Percentiles rank a stretch among this genome's conserved stretches.
phyloP scores from a whole-genome alignment of 108 stramenopile genomes.

The Nitzschia sp. region DNA sequence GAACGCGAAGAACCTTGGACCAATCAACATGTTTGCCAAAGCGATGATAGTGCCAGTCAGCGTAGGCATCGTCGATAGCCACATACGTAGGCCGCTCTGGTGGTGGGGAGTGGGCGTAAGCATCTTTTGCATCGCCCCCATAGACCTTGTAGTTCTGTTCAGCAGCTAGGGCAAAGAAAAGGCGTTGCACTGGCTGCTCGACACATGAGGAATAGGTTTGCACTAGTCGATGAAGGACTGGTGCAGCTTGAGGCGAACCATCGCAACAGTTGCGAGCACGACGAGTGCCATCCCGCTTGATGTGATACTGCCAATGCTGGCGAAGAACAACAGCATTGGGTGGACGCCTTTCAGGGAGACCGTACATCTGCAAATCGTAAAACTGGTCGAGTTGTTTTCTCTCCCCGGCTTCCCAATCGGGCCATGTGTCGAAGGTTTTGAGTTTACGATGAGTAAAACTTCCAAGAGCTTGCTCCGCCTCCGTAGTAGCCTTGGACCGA shows the following conservation, averaged over 20 bases:
- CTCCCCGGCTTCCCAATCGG: slow-evolving; percentile 16
- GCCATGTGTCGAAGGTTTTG: slow-evolving; percentile 22
- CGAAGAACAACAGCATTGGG: no score
- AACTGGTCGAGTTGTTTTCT: no score
- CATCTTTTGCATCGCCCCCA: slow-evolving; percentile 43
- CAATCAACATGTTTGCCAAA: slow-evolving; percentile 36
- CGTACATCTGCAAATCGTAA: no score
- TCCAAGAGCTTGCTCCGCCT: slow-evolving; percentile 28
- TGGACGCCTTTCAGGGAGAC: slow-evolving; percentile 5
- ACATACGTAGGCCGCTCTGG: slow-evolving; percentile 32
- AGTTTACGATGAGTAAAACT: slow-evolving; percentile 32
- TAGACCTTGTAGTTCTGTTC: slow-evolving; percentile 24
- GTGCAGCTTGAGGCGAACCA: slow-evolving; percentile 35
- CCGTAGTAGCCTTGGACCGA: slow-evolving; percentile 10
- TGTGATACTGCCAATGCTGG: slow-evolving; percentile 26
- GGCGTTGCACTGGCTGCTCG: no score
- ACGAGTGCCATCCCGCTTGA: slow-evolving; percentile 22
- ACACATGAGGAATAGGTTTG: no score
- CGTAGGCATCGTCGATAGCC: slow-evolving; percentile 32
- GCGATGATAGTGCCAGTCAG: no score
- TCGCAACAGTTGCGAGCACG: slow-evolving; percentile 26
- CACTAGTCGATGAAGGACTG: slow-evolving; percentile 21
- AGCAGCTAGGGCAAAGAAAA: no score
- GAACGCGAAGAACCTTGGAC: slow-evolving; percentile 22
- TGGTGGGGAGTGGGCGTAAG: no score